Evolutionary conservation across 2,329 filamentous ascomycete species (phyloP), one percentile per base, ranked within the genome.

Genomic region (Nothomitra cinnamomea): DNA sequence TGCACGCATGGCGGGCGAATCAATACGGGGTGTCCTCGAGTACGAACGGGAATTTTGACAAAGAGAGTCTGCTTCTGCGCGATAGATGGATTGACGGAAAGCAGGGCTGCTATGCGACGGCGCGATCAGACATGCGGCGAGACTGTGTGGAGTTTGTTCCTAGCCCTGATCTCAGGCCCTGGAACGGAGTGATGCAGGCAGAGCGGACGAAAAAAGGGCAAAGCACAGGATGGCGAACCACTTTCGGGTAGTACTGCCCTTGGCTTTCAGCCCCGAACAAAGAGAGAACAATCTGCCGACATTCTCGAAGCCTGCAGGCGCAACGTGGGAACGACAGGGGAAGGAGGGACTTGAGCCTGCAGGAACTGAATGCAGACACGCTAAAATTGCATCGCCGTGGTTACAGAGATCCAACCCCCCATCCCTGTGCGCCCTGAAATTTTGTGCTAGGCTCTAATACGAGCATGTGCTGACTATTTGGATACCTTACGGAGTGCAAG

Each of bases 231-330:
- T 49, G 45, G 45, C 45, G 25, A 49, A 49, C 45, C 24, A 28
- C 45, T 32, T 21, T 10, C 12, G 24, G 15, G 21, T 25, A 22
- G 22, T 25, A 15, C 6, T 25, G 17, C 13, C 5, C 13, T 13
- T 41, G 4, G 17, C 5, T n/a, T n/a, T 15, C 15, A 5, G 15
- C 21, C 21, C 43, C n/a, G 7, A 15, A 15, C 6, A 2, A 49
- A 19, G 15, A 19, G 17, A 6, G n/a, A 49, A 32, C 28, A 32
- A 49, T 49, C 45, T 49, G 45, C 45, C 45, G 45, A 49, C 45
- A 49, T 49, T 49, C 45, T 49, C 45, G 45, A 49, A 49, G 45
- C 24, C 45, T 49, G 45, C 43, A 25, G 15, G 45, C 28, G 28
- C 28, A 32, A 32, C 28, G 28, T 32, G 28, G 28, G 10, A 32